Evolutionary conservation across 163 green algal genomes (phyloP).

Genomic region (Picocystis sp.): DNA sequence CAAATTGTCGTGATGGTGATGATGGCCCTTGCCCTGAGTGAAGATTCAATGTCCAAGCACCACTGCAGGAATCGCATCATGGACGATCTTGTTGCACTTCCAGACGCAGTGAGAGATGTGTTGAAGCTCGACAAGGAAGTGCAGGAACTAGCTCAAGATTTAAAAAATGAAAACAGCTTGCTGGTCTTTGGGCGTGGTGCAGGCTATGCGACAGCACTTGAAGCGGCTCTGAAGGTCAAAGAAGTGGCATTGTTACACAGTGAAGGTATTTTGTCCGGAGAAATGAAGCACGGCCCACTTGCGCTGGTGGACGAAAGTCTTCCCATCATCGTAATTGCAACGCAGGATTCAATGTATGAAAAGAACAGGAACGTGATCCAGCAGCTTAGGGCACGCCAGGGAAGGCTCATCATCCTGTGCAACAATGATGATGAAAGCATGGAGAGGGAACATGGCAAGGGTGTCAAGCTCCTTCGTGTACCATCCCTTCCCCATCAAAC

Average conservation of each 20-base stretch:
- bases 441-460: conserved; percentile 2
- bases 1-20: conserved; percentile 84
- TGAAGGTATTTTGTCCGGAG: conserved; percentile 88
- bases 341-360: conserved; percentile 50
- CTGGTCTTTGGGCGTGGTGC: conserved; percentile 87
- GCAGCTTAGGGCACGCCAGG: conserved; percentile 23
- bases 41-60: conserved; percentile 63
- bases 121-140: conserved; percentile 50
- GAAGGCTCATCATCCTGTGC: conserved; percentile 67
- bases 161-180: conserved; percentile 57
- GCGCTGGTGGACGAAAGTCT: conserved; percentile 87
- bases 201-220: conserved; percentile 91
- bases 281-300: conserved; percentile 97
- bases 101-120: conserved; percentile 26
- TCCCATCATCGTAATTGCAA: conserved; percentile 79
- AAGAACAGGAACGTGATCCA: conserved; percentile 85
- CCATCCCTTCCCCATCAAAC: neutral
- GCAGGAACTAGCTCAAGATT: conserved; percentile 49
- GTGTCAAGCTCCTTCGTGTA: neutral
- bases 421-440: conserved; percentile 49
- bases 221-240: conserved; percentile 92
- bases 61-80: conserved; percentile 60
- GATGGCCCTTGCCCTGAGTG: conserved; percentile 74
- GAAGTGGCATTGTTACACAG: conserved; percentile 91
- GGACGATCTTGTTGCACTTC: conserved; percentile 51